Base-by-base conservation (phyloP, 768 basidiomycete species). In the Leccinum subtestaceum region DNA sequence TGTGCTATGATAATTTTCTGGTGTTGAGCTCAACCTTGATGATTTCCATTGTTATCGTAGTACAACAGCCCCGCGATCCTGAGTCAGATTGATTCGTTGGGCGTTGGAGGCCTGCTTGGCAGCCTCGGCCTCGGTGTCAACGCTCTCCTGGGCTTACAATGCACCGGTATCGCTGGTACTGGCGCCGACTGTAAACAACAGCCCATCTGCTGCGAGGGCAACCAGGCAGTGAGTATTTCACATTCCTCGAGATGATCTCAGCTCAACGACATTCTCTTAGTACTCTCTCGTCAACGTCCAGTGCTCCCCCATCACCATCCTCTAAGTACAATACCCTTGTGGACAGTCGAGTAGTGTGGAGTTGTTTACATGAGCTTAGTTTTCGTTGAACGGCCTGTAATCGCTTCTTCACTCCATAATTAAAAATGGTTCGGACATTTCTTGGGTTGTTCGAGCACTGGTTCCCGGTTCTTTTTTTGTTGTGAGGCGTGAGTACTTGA, bases 61-160 rank as follows among this genome's bases (percentile, higher is more conserved):
- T 15, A 13, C 36, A 38, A 13, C 15, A 17, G 7, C 36, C 36
- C 36, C 2, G 36, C 19, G 19, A 12, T 46, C 45, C n/a, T 1
- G 9, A 21, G 19, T 8, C 1, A 46, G 0, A 21, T 21, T 6
- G 4, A 2, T 2, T 46, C 45, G 45, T 0, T 12, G 9, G 21
- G 21, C 12, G 0, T 46, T 13, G 45, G n/a, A 27, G 7, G 7
- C 10, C 0, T 19, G 15, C 2, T 48, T 2, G 47, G 19, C 8
- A 2, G 12, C 23, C 8, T 48, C 3, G 6, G 0, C n/a, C 1
- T 9, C 7, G 2, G 2, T 3, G 47, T 12, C 0, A 2, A 8
- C 6, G 47, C 23, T 8, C 0, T 27, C 25, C 2, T 48, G 7
- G 47, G 47, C 15, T 17, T 48, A 1, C 12, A 17, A 15, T 48